These are phyloP conservation scores for Fraxinus ornus DNA, from an alignment of 305 asterid genomes.

Conservation along the genomic window DNA sequence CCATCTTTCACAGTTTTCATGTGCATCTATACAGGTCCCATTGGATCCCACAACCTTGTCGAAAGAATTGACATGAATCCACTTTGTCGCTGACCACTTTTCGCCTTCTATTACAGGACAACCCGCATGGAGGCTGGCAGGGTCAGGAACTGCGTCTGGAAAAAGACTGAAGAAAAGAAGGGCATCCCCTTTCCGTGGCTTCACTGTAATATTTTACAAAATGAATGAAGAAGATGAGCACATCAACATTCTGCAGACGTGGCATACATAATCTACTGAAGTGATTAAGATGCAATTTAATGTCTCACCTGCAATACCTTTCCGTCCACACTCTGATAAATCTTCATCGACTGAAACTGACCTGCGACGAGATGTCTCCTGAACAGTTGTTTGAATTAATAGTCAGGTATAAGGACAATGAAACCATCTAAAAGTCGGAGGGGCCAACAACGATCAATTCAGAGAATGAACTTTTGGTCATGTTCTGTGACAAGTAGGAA, in stretches of 20 bases:
- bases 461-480: neutral
- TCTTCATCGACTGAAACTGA: conserved; percentile 56
- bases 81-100: conserved; percentile 99
- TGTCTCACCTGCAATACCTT: conserved; percentile 84
- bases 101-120: conserved; percentile 95
- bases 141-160: conserved; percentile 73
- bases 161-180: conserved; percentile 81
- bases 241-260: conserved; percentile 6
- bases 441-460: neutral
- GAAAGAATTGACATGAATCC: conserved; percentile 90
- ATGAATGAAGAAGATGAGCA: neutral
- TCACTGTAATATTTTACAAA: conserved; percentile 47
- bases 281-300: conserved; percentile 8
- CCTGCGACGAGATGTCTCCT: conserved; percentile 71
- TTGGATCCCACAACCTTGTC: conserved; percentile 57
- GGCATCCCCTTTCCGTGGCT: conserved; percentile 93
- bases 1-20: conserved; percentile 80
- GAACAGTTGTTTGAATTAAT: conserved; percentile 26
- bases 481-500: neutral
- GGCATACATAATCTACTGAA: neutral
- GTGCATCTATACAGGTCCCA: conserved; percentile 54
- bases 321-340: conserved; percentile 80
- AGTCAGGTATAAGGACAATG: conserved; percentile 1
- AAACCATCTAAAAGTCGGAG: neutral
- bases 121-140: conserved; percentile 83